phyloP scores from a whole-genome alignment of 768 basidiomycete genomes.

The Megacollybia marginata region DNA sequence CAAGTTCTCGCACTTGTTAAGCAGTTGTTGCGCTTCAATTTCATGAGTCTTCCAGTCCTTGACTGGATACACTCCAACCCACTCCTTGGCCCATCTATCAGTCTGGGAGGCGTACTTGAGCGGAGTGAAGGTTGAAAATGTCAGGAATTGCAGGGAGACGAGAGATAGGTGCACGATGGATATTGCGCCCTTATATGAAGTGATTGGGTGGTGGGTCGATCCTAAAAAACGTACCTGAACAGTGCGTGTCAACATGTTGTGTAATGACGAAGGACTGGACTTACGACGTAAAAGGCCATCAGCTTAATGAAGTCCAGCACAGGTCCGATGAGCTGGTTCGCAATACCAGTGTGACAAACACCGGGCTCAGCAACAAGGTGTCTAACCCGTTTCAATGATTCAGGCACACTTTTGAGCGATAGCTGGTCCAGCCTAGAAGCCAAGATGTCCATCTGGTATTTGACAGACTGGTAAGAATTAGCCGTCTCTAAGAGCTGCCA shows the following conservation, averaged over 20 bases:
- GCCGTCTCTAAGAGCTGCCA: constrained; percentile 60
- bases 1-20: constrained; percentile 50
- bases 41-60: constrained; percentile 44
- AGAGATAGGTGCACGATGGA: constrained; percentile 62
- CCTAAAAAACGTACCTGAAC: constrained; percentile 60
- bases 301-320: constrained; percentile 43
- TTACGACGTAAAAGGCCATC: constrained; percentile 55
- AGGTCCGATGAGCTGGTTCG: constrained; percentile 34
- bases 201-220: constrained; percentile 60
- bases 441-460: constrained; percentile 74
- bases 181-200: constrained; percentile 56
- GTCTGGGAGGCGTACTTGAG: constrained; percentile 50
- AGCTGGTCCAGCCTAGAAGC: constrained; percentile 44
- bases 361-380: constrained; percentile 70
- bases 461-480: constrained; percentile 62
- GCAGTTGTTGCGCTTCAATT: constrained; percentile 35
- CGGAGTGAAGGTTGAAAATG: constrained; percentile 16
- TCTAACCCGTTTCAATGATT: constrained; percentile 25
- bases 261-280: constrained; percentile 14
- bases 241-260: not conserved
- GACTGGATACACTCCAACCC: constrained; percentile 43
- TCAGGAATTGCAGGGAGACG: constrained; percentile 44
- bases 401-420: constrained; percentile 21
- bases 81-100: constrained; percentile 46
- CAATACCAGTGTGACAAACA: constrained; percentile 59